These are phyloP conservation scores for Boletellus dicymbophilus DNA, from an alignment of 1,284 basidiomycete genomes.

Conservation along the genomic window DNA sequence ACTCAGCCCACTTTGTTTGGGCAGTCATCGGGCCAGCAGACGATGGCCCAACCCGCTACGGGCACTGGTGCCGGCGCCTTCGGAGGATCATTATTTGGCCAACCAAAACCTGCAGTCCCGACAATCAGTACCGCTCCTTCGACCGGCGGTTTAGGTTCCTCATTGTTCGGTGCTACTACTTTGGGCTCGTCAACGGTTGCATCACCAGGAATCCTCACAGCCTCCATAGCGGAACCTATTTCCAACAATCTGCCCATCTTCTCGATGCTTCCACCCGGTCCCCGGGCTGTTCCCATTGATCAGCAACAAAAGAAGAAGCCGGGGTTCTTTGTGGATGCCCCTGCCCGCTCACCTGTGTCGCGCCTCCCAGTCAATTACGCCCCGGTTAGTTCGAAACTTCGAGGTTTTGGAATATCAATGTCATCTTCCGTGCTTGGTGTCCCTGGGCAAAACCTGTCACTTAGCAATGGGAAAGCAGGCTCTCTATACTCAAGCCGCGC, in stretches of 20 bases:
- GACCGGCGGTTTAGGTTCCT: slow-evolving; percentile 40
- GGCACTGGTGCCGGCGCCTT: slow-evolving; percentile 34
- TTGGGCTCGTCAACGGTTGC: slow-evolving; percentile 43
- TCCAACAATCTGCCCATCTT: slow-evolving; percentile 81
- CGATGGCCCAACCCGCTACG: slow-evolving; percentile 30
- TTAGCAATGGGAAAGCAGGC: slow-evolving; percentile 53
- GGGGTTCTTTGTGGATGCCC: slow-evolving; percentile 69
- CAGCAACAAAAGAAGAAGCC: slow-evolving; percentile 70
- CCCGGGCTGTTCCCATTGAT: slow-evolving; percentile 60
- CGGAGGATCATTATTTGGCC: slow-evolving; percentile 44
- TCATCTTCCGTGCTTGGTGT: slow-evolving; percentile 34
- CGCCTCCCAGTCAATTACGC: slow-evolving; percentile 61
- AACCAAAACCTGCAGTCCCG: slow-evolving; percentile 39
- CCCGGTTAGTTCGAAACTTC: slow-evolving; percentile 65
- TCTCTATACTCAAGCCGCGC: slow-evolving; percentile 51
- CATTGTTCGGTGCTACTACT: slow-evolving; percentile 49
- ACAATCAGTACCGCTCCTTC: slow-evolving; percentile 38
- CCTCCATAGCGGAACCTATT: slow-evolving; percentile 91
- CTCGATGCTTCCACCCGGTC: slow-evolving; percentile 69
- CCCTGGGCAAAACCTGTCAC: slow-evolving; percentile 40
- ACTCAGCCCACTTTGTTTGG: slow-evolving; percentile 44
- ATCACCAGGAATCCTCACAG: slow-evolving; percentile 63
- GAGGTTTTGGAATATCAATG: slow-evolving; percentile 63
- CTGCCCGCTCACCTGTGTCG: slow-evolving; percentile 64
- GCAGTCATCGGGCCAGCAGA: slow-evolving; percentile 38